phyloP scores from a whole-genome alignment of 1,284 basidiomycete genomes.

The Cystobasidium sp. region DNA sequence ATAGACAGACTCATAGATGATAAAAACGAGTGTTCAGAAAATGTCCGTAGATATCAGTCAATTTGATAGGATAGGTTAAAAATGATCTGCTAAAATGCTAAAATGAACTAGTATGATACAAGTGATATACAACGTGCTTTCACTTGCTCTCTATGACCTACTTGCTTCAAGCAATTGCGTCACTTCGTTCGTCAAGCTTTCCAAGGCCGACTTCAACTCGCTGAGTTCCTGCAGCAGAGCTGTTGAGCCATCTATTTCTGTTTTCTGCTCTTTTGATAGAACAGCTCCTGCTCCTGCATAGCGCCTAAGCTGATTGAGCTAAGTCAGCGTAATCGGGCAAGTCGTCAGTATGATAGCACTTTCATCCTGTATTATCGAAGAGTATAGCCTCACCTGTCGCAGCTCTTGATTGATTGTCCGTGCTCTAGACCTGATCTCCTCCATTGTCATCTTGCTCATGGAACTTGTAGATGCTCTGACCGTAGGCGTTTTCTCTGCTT shows the following conservation, averaged over 20 bases:
- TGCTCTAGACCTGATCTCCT: neutral
- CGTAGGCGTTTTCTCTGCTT: neutral
- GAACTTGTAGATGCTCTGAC: neutral
- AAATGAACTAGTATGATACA: neutral
- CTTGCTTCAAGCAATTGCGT: neutral
- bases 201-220: neutral
- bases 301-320: constrained; percentile 24
- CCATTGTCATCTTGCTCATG: constrained; percentile 1
- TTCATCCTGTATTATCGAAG: neutral
- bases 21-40: neutral
- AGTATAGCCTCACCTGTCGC: constrained; percentile 13
- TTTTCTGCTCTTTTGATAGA: constrained; percentile 21
- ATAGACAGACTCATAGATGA: neutral
- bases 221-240: constrained; percentile 11
- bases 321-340: neutral
- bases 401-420: constrained; percentile 22
- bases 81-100: neutral
- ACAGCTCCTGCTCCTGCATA: constrained; percentile 38
- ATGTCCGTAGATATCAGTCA: neutral
- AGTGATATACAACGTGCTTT: too few species aligned
- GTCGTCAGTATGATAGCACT: neutral
- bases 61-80: constrained; percentile 2
- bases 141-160: neutral
- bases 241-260: neutral
- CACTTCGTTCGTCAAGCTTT: constrained; percentile 10